These are phyloP conservation scores for Phytophthora pseudosyringae DNA, from an alignment of 352 stramenopile species.

Conservation along the genomic window DNA sequence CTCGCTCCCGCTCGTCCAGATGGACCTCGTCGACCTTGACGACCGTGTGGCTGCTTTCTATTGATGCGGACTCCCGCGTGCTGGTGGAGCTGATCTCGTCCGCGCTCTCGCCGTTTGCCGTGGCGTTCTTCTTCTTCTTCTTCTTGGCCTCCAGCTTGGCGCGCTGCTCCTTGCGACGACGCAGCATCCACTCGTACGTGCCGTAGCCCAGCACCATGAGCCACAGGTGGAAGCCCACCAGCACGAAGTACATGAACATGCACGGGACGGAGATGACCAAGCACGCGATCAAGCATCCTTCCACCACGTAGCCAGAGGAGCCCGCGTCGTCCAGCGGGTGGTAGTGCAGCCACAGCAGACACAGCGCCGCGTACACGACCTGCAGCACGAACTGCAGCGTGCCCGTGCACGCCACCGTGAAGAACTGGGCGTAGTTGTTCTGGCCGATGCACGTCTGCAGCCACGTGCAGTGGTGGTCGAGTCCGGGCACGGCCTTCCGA, in stretches of 20 bases:
- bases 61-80: conserved; percentile 33
- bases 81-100: conserved; percentile 24
- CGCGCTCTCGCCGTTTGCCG: conserved; percentile 9
- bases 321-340: conserved; percentile 33
- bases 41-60: conserved; percentile 29
- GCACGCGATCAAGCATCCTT: conserved; percentile 56
- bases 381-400: conserved; percentile 77
- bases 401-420: conserved; percentile 76
- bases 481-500: conserved; percentile 74
- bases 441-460: conserved; percentile 87
- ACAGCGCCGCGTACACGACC: conserved; percentile 52
- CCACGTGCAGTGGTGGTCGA: conserved; percentile 91
- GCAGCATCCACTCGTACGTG: conserved; percentile 91
- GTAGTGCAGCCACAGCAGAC: conserved; percentile 62
- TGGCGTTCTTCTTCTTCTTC: conserved; percentile 22
- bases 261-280: conserved; percentile 78
- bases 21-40: conserved; percentile 27
- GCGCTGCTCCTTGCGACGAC: conserved; percentile 69
- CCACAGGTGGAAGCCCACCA: conserved; percentile 84
- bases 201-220: conserved; percentile 82
- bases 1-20: conserved; percentile 30
- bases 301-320: conserved; percentile 38
- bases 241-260: conserved; percentile 87
- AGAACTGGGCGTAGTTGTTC: conserved; percentile 89
- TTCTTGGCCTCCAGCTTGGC: conserved; percentile 67